Evolutionary conservation across 495 filamentous ascomycete species (phyloP), one percentile per base, ranked within the genome.

Genomic region (Penicillium fimorum): DNA sequence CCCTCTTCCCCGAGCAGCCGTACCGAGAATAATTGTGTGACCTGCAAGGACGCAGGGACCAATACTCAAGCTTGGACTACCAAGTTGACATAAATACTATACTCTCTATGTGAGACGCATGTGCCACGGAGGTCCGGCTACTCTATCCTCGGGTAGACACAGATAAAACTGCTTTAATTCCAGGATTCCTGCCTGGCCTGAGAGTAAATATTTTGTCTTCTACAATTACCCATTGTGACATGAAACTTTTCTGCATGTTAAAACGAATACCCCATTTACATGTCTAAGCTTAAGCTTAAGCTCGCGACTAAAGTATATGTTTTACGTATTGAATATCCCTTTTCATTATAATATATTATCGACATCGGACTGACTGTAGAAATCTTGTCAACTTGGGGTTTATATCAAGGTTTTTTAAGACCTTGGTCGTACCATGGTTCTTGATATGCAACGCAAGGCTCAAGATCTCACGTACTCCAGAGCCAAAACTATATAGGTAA

Each of bases 21-120:
- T 59, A 22, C 62, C 62, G 64, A 59, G 55, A 57, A 60, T 67
- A 53, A 42, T 41, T 9, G 62, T 60, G 50, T 47, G 38, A 67
- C 62, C 42, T 61, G 27, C 18, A 48, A 27, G 32, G 52, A 62
- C 35, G 59, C 64, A 67, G 59, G 61, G 61, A 58, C 66, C 58
- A 64, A 58, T 55, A 53, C 40, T 47, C 65, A 59, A 59, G 62
- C 47, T 59, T 45, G 41, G 45, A 37, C 45, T 25, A 24, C 46
- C 49, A 29, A 42, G 15, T 22, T 30, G 37, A 7, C 15, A 20
- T 32, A 24, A 24, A n/a, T 43, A 52, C 37, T 48, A 20, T 47
- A 18, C 20, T 46, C 6, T 11, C 9, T 51, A 25, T 17, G 9
- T 40, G 15, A 32, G 17, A 42, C 17, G 17, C 50, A 32, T 43